Base-by-base conservation (phyloP, 192 early-diverging fungal species). In the Spizellomyces sp. region DNA sequence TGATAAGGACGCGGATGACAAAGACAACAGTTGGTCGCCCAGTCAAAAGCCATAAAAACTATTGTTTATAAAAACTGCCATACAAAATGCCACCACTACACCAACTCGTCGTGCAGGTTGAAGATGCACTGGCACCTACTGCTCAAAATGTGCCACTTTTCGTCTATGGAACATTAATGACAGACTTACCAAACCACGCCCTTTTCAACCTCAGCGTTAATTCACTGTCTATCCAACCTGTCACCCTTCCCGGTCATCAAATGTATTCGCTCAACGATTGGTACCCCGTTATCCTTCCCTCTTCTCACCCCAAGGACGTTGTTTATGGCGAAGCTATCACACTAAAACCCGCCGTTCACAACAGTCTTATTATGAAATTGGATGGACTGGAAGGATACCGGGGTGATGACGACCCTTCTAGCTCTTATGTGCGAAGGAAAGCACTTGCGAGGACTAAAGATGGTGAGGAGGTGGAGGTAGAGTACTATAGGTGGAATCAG, bases 201-300 rank as follows among this genome's bases (percentile, higher is more conserved):
- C 50, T 54, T 0, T 54, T 54, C 50, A 54, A 54, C 17, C 50
- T 54, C 50, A 19, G 50, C 14, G 12, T 19, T 54, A n/a, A n/a
- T n/a, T 12, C 50, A 19, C 14, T n/a, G 50, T n/a, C 12, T 12
- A 54, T 54, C 12, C 17, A n/a, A 4, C 50, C 50, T 19, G 50
- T 4, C 14, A 54, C 12, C 12, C 50, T 54, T n/a, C 17, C 50
- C 50, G 50, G 50, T n/a, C 50, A 54, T 19, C 12, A 54, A 19
- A 54, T 54, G 50, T 54, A 54, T 4, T 54, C 50, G 12, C 50
- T 54, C 50, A 54, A 54, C 50, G 50, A 54, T 19, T 54, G 50
- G 50, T 54, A 54, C 17, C 50, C 50, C 12, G 12, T 12, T 54
- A 19, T 54, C 14, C 14, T 54, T 12, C 50, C 50, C 17, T 54